These are phyloP conservation scores for Rhinocladiella similis DNA, from an alignment of 2,329 filamentous ascomycete species.

Conservation along the genomic window DNA sequence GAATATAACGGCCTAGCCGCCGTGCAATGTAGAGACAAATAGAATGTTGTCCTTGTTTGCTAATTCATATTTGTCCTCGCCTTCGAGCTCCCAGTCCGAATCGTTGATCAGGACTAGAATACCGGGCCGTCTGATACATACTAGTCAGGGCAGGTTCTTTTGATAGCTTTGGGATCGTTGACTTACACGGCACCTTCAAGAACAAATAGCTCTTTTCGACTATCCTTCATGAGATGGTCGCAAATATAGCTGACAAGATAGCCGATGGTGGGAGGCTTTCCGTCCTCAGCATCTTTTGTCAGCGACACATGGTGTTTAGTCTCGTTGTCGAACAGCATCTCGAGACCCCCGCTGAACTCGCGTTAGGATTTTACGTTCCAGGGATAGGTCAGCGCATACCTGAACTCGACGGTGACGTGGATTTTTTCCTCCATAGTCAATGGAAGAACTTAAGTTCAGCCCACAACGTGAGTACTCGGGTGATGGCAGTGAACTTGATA, in stretches of 20 bases:
- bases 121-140: slow-evolving; percentile 71
- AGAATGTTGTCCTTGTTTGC: slow-evolving; percentile 82
- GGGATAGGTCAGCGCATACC: slow-evolving; percentile 46
- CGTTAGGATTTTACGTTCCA: not conserved
- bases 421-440: slow-evolving; percentile 38
- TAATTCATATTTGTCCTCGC: slow-evolving; percentile 85
- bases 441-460: not conserved
- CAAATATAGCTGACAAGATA: slow-evolving; percentile 79
- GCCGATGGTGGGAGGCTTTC: slow-evolving; percentile 66
- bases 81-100: slow-evolving; percentile 96
- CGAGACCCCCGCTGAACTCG: slow-evolving; percentile 73
- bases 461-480: not conserved
- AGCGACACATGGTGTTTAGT: slow-evolving; percentile 70
- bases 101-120: slow-evolving; percentile 98
- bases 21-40: slow-evolving; percentile 95
- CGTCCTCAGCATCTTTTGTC: slow-evolving; percentile 54
- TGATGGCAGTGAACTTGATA: no score
- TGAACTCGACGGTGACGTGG: slow-evolving; percentile 72
- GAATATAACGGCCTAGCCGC: slow-evolving; percentile 58
- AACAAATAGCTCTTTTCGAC: slow-evolving; percentile 83
- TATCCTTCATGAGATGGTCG: slow-evolving; percentile 79
- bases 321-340: slow-evolving; percentile 88
- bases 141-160: no score
- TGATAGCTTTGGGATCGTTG: not conserved
- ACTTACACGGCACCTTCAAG: slow-evolving; percentile 84